phyloP scores from a whole-genome alignment of 2,329 filamentous ascomycete genomes.

The Nemania abortiva region DNA sequence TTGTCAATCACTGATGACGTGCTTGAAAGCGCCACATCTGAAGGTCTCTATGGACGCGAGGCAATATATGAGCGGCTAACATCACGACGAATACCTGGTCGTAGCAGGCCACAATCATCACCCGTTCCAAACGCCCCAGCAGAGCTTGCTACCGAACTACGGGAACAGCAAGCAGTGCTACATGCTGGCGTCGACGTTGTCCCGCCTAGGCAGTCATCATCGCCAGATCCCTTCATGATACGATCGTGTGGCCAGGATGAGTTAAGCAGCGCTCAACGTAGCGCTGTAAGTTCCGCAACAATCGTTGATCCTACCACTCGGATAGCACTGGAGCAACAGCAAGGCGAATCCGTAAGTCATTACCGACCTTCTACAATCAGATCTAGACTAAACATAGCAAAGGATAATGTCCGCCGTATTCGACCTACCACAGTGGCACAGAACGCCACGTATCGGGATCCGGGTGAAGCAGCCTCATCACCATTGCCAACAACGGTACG shows the following conservation, averaged over 20 bases:
- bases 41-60: slow-evolving; percentile 31
- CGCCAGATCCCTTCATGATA: not conserved
- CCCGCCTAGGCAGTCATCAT: not conserved
- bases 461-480: not conserved
- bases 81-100: not conserved
- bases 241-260: slow-evolving; percentile 15
- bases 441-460: not conserved
- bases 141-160: not conserved
- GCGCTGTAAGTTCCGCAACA: not conserved
- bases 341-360: slow-evolving; percentile 24
- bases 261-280: not conserved
- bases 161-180: not conserved
- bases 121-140: not conserved
- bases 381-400: slow-evolving; percentile 14
- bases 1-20: not conserved
- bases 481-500: not conserved
- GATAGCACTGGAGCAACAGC: not conserved
- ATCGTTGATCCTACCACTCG: not conserved
- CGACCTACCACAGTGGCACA: not conserved
- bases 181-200: not conserved
- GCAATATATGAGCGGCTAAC: slow-evolving; percentile 1
- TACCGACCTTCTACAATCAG: not conserved
- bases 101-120: slow-evolving; percentile 8
- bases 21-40: slow-evolving; percentile 18
- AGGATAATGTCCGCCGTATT: slow-evolving; percentile 3